These are phyloP conservation scores for Beta vulgaris DNA, from an alignment of 148 eudicot genomes.

Conservation along the genomic window DNA sequence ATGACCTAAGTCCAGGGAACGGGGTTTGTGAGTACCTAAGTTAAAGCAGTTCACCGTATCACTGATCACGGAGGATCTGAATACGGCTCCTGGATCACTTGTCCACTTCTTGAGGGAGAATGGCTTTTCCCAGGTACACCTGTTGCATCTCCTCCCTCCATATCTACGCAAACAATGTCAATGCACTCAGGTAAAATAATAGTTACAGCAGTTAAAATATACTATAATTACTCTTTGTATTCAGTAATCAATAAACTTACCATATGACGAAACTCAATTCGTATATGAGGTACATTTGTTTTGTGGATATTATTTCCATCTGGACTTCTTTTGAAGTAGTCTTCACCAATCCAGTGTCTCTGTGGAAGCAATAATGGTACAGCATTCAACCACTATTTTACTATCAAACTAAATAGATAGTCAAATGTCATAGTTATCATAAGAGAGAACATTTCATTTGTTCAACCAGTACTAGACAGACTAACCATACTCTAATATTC, in stretches of 20 bases:
- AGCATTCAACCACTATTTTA: background rate
- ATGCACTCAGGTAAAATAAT: background rate
- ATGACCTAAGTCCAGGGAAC: background rate
- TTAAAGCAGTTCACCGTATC: background rate
- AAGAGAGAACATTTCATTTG: background rate
- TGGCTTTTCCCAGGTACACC: constrained; percentile 76
- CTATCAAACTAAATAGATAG: background rate
- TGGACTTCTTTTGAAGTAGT: constrained; percentile 81
- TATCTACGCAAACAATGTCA: constrained; percentile 46
- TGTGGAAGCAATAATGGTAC: constrained; percentile 16
- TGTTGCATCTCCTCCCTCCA: constrained; percentile 99
- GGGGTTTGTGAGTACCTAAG: background rate
- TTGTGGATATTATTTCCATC: constrained; percentile 91
- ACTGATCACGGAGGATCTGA: background rate
- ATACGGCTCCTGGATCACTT: constrained; percentile 27
- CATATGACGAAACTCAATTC: constrained; percentile 91
- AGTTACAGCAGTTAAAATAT: background rate
- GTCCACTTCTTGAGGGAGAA: constrained; percentile 56
- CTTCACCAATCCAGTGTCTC: constrained; percentile 96
- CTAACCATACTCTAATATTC: background rate
- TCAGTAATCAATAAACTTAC: constrained; percentile 39
- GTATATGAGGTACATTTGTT: constrained; percentile 96
- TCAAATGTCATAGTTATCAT: background rate
- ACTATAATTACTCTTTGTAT: background rate
- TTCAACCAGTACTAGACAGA: background rate